Evolutionary conservation across 1,139 yeast species (phyloP).

Genomic region (Protomyces macrosporus): DNA sequence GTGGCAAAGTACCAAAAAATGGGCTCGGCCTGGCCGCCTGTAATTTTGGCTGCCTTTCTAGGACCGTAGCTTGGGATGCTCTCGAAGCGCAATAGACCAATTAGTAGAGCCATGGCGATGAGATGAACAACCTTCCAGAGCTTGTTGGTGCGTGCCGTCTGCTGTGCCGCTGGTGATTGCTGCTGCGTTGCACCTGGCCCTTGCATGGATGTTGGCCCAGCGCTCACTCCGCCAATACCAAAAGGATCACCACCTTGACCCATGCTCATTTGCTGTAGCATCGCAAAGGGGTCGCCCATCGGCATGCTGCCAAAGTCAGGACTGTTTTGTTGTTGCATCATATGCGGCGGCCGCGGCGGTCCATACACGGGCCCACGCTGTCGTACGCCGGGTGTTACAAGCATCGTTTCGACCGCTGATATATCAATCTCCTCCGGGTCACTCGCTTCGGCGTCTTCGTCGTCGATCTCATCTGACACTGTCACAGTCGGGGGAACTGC

Average conservation of each 20-base stretch:
- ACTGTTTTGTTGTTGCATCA: neutral
- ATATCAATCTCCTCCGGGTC: neutral
- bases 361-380: neutral
- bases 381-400: neutral
- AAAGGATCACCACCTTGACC: constrained; percentile 4
- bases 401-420: neutral
- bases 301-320: neutral
- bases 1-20: constrained; percentile 38
- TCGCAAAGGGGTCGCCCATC: constrained; percentile 13
- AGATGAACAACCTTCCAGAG: neutral
- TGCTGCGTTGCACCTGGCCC: neutral
- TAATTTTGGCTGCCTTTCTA: neutral
- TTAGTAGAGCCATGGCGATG: neutral
- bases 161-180: neutral
- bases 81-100: neutral
- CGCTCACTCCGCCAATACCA: neutral
- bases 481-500: too few species aligned
- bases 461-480: neutral
- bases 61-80: neutral
- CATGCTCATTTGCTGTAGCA: constrained; percentile 12
- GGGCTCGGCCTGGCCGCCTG: constrained; percentile 51
- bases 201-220: neutral
- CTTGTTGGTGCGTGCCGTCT: neutral
- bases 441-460: neutral
- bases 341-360: neutral